Base-by-base conservation (phyloP, 345 rosid species). In the Sonneratia alba region DNA sequence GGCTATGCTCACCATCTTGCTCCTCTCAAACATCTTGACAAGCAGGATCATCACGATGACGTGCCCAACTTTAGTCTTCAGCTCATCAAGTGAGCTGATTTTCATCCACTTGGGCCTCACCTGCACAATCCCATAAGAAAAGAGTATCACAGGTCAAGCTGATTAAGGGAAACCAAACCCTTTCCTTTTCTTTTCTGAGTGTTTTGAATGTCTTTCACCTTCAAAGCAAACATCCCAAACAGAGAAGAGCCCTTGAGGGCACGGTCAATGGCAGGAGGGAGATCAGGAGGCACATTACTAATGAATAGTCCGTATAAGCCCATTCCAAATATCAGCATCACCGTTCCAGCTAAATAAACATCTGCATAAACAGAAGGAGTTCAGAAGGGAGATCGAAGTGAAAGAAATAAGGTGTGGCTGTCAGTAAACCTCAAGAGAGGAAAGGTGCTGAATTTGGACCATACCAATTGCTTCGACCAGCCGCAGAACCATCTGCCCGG, bases 71-170 rank as follows among this genome's bases (percentile, higher is more conserved):
- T 89, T 94, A 18, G 98, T 91, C 84, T 89, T 94, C 67, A 91
- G 88, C 79, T 91, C 96, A 67, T 91, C 96, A 0, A 89, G 84
- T 9, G 95, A 91, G 80, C 96, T 84, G 63, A 94, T 94, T 79
- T 88, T 88, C 96, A 94, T 94, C 97, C 98, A 91, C 68, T 91
- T 91, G 0, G 97, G 97, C 71, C 96, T 89, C 83, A 85, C 96
- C 85, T 85, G 63, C 72, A 64, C 34, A 62, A 62, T 34, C 40
- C 78, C 42, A 42, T 37, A 7, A 51, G 16, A 57, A 57, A n/a
- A 40, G 9, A 18, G 69, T 3, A n/a, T 21, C 34, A 71, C 45
- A 62, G 45, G 68, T 22, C 13, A 61, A 61, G 67, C 12, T 62
- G 7, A 34, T 36, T 16, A 19, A 42, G 22, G 0, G 2, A 61